phyloP scores from a whole-genome alignment of 1,284 basidiomycete species.

The Cryptococcus sp. region DNA sequence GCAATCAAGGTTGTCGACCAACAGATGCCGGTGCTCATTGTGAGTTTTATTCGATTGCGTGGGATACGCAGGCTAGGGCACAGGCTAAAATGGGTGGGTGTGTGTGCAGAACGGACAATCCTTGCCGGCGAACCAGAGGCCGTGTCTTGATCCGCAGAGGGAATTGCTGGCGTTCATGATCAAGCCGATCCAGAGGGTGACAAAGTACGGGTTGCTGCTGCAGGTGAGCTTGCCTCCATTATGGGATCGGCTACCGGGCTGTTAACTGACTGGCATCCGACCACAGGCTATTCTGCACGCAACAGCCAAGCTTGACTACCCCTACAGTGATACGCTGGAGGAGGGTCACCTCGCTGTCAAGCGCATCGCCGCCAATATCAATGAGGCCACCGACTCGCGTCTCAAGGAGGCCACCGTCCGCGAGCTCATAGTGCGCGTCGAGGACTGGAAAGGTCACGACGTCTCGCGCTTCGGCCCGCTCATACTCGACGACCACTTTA shows the following conservation, averaged over 20 bases:
- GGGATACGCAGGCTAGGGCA: too few relatives aligned
- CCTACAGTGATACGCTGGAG: slow-evolving; percentile 75
- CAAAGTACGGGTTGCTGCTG: slow-evolving; percentile 68
- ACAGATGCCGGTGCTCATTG: slow-evolving; percentile 76
- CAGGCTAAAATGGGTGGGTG: slow-evolving; percentile 8
- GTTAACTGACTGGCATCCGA: slow-evolving; percentile 9
- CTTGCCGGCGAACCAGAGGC: slow-evolving; percentile 29
- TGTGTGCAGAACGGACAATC: slow-evolving; percentile 32
- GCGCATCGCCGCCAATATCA: slow-evolving; percentile 92
- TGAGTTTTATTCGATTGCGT: slow-evolving; percentile 52
- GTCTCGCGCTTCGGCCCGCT: slow-evolving; percentile 89
- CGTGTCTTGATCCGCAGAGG: slow-evolving; percentile 45
- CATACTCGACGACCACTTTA: slow-evolving; percentile 89
- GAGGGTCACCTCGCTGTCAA: slow-evolving; percentile 80
- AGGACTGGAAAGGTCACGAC: slow-evolving; percentile 99
- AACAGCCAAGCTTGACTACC: slow-evolving; percentile 56
- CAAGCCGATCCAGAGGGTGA: slow-evolving; percentile 72
- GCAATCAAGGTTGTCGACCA: slow-evolving; percentile 80
- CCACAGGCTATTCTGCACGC: slow-evolving; percentile 37
- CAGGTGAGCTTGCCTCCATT: slow-evolving; percentile 52
- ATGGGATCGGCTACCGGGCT: slow-evolving; percentile 6
- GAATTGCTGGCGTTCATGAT: slow-evolving; percentile 84
- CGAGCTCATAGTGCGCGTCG: slow-evolving; percentile 83
- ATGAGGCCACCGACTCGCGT: slow-evolving; percentile 82
- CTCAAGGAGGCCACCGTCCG: slow-evolving; percentile 71